Evolutionary conservation across 2,329 filamentous ascomycete genomes (phyloP).

Genomic region (Rutstroemia sydowiana): DNA sequence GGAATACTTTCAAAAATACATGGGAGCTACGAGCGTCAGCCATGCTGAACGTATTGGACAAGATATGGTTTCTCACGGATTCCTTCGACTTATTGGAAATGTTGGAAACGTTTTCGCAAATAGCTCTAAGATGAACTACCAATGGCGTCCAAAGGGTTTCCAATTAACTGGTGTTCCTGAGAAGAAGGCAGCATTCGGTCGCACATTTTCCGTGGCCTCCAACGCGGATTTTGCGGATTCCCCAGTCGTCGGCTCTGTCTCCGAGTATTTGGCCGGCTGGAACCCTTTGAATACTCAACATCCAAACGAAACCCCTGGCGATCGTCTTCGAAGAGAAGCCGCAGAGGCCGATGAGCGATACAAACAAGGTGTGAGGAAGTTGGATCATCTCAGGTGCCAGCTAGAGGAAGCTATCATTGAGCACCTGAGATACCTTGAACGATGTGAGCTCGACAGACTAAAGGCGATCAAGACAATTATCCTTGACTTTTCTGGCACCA

Average conservation of each 20-base stretch:
- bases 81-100: conserved; percentile 84
- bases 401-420: conserved; percentile 93
- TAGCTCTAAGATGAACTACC: conserved; percentile 94
- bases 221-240: conserved; percentile 60
- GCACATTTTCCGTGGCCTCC: conserved; percentile 66
- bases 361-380: conserved; percentile 74
- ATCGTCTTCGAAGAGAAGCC: conserved; percentile 82
- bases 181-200: conserved; percentile 66
- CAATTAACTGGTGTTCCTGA: conserved; percentile 80
- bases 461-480: conserved; percentile 98
- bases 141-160: conserved; percentile 92
- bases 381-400: conserved; percentile 85
- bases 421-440: conserved; percentile 92
- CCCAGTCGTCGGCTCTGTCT: conserved; percentile 72
- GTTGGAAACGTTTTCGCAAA: conserved; percentile 95
- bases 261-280: conserved; percentile 87
- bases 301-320: conserved; percentile 86
- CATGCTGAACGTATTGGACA: conserved; percentile 94
- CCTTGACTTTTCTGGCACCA: conserved; percentile 91
- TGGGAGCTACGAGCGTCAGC: conserved; percentile 76
- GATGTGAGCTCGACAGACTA: conserved; percentile 89
- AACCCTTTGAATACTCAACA: conserved; percentile 84
- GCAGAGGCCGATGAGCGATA: conserved; percentile 89
- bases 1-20: conserved; percentile 85
- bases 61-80: conserved; percentile 78